Evolutionary conservation across 495 filamentous ascomycete genomes (phyloP), one percentile per base, ranked within the genome.

Genomic region (Trichoderma asperelloides): DNA sequence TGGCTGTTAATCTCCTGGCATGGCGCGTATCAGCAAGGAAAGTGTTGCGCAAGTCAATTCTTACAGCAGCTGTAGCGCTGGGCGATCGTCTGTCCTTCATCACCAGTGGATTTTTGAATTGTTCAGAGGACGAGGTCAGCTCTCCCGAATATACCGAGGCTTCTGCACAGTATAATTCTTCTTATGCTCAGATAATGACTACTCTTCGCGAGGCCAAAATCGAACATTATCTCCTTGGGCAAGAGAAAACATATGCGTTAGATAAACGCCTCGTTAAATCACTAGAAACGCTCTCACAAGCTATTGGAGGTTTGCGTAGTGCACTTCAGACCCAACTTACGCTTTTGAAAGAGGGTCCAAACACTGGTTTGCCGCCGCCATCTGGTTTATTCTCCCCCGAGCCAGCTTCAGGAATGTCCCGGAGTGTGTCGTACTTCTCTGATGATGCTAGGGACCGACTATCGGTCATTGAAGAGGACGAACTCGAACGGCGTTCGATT

Each of bases 291-390:
- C 85, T 98, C 47, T 87, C 90, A 13, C 95, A 98, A 73, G 91
- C 92, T 70, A 87, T 98, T 68, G 94, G 95, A 71, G 95, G 94
- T 3, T 78, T 98, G 73, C 86, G 92, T 63, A 96, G 92, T 78
- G 92, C 95, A 43, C 92, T 95, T 25, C 84, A 87, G 21, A 90
- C 93, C 9, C 95, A 98, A 72, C 96, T 98, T 71, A 84, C 87
- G 40, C 82, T 98, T 30, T 79, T 97, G 28, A 85, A 84, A 68
- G 88, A 93, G 70, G 79, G 85, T 1, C 74, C 73, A 47, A 67
- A 62, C n/a, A 41, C 63, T 23, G 33, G 28, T 25, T 8, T 27
- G 30, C 68, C 68, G 30, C 63, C 67, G 63, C 62, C 62, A 1
- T 68, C 74, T 5, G 70, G 66, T 9, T 39, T 73, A 9, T 41